Conservation (phyloP, 805 yeast genomes). For the Kuraishia piskuri region DNA sequence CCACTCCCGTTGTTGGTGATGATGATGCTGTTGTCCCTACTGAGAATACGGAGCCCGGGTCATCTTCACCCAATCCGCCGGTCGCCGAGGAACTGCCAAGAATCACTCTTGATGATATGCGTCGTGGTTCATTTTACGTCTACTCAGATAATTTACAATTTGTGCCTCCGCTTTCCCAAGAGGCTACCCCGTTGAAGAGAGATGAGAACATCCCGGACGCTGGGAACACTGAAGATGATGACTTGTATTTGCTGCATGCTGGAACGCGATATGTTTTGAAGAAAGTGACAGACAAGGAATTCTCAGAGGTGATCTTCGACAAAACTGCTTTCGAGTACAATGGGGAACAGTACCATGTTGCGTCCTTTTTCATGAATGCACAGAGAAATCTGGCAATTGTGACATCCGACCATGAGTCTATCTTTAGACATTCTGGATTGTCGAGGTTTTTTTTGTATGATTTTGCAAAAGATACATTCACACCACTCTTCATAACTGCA, state of each 20-base stretch:
- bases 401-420: slow-evolving; percentile 35
- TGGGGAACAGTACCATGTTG: slow-evolving; percentile 29
- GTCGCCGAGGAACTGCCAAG: slow-evolving; percentile 6
- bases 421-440: slow-evolving; percentile 65
- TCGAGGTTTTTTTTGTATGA: slow-evolving; percentile 60
- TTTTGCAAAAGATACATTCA: slow-evolving; percentile 24
- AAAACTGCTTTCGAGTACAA: slow-evolving; percentile 29
- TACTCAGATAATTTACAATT: slow-evolving; percentile 16
- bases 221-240: slow-evolving; percentile 30
- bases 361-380: slow-evolving; percentile 34
- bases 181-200: slow-evolving; percentile 4
- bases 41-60: not conserved
- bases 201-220: slow-evolving; percentile 17
- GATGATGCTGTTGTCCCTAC: not conserved
- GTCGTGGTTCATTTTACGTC: slow-evolving; percentile 21
- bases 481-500: slow-evolving; percentile 11
- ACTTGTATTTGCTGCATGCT: slow-evolving; percentile 23
- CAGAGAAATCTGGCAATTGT: slow-evolving; percentile 43
- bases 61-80: not conserved
- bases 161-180: slow-evolving; percentile 6
- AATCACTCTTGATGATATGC: slow-evolving; percentile 18
- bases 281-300: slow-evolving; percentile 21
- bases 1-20: not conserved
- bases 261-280: slow-evolving; percentile 10
- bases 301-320: slow-evolving; percentile 21